Evolutionary conservation across 371 early-diverging fungal genomes (phyloP).

Genomic region (Choanephora cucurbitarum): DNA sequence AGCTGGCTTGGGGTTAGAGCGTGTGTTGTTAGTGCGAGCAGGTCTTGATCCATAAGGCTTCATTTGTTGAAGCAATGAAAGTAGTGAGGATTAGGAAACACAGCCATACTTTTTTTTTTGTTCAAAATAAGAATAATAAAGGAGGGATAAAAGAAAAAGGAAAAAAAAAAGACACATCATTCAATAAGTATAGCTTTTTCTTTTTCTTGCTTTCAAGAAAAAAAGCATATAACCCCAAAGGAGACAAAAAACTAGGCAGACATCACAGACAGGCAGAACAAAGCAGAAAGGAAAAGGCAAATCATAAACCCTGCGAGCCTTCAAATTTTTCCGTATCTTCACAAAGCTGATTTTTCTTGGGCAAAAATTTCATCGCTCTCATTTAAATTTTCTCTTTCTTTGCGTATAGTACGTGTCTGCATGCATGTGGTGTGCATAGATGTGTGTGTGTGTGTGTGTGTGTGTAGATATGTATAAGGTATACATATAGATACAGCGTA

Average conservation of each 20-base stretch:
- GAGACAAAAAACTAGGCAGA: not conserved
- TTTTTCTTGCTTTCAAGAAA: not conserved
- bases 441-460: not conserved
- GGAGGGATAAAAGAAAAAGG: slow-evolving; percentile 13
- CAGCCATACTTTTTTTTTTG: not conserved
- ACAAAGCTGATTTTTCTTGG: not conserved
- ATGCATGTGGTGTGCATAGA: slow-evolving; percentile 3
- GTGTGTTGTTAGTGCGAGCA: slow-evolving; percentile 18
- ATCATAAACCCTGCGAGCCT: not conserved
- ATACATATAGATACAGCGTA: not conserved
- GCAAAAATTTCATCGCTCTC: not conserved
- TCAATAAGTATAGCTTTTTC: not conserved
- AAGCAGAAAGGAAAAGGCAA: slow-evolving; percentile 6
- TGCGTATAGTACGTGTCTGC: slow-evolving; percentile 3
- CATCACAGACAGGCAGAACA: not conserved
- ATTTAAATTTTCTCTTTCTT: slow-evolving; percentile 2
- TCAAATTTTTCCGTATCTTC: not conserved
- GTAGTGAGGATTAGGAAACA: slow-evolving; percentile 25
- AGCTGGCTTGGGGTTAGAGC: not conserved
- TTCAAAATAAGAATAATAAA: slow-evolving; percentile 14
- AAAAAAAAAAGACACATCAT: slow-evolving; percentile 19
- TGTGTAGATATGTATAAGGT: not conserved
- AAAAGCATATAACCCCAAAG: not conserved
- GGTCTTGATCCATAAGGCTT: slow-evolving; percentile 34
- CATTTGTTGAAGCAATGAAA: slow-evolving; percentile 17